A percentile compares a stretch with the other conserved stretches of the same genome.
These are phyloP conservation scores for Anastatica hierochuntica DNA, from an alignment of 345 rosid genomes.

Conservation along the genomic window DNA sequence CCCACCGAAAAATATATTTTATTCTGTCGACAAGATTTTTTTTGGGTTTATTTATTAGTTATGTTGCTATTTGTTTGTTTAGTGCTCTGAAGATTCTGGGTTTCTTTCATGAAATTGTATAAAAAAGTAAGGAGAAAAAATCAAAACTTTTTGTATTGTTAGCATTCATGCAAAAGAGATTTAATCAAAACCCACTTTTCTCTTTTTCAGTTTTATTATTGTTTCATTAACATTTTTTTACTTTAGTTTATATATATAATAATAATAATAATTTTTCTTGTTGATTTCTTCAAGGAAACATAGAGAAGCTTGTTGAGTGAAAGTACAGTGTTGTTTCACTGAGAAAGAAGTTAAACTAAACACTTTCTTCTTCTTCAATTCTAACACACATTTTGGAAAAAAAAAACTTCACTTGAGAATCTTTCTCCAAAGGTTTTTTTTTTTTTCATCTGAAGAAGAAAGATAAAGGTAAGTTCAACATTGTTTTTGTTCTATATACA, in stretches of 20 bases:
- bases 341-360: constrained; percentile 16
- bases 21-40: too few species aligned
- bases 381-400: constrained; percentile 22
- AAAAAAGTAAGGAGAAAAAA: constrained; percentile 8
- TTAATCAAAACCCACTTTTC: constrained; percentile 30
- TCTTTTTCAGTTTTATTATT: constrained; percentile 15
- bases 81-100: constrained; percentile 37
- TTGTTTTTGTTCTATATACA: constrained; percentile 14
- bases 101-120: constrained; percentile 28
- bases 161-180: constrained; percentile 43
- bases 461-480: constrained; percentile 18
- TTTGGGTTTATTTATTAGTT: constrained; percentile 15
- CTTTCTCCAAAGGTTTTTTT: constrained; percentile 8
- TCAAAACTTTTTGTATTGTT: constrained; percentile 16
- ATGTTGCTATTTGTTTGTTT: constrained; percentile 26
- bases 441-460: constrained; percentile 4
- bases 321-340: constrained; percentile 24
- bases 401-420: too few species aligned
- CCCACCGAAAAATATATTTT: too few species aligned
- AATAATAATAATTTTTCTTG: not conserved
- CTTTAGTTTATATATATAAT: not conserved
- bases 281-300: constrained; percentile 9
- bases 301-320: constrained; percentile 12
- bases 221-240: not conserved
- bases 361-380: constrained; percentile 9